These are phyloP conservation scores for Prosopis cineraria DNA, from an alignment of 306 rosid genomes.

Conservation along the genomic window DNA sequence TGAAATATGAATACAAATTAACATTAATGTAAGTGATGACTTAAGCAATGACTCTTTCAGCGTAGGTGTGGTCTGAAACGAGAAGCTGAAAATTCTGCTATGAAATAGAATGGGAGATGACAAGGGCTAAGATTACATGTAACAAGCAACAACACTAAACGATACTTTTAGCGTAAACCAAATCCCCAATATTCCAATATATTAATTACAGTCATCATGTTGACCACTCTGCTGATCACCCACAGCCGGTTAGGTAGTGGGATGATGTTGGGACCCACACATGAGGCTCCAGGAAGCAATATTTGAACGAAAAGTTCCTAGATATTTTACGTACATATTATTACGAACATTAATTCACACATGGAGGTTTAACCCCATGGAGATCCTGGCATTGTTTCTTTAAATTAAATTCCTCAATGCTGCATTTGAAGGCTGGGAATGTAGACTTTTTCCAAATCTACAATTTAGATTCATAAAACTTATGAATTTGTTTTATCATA, in stretches of 20 bases:
- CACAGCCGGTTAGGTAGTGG: slow-evolving; percentile 38
- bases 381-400: slow-evolving; percentile 42
- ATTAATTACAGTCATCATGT: background rate
- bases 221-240: background rate
- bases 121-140: background rate
- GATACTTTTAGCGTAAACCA: slow-evolving; percentile 37
- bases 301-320: background rate
- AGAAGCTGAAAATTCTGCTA: slow-evolving; percentile 6
- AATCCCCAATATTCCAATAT: slow-evolving; percentile 19
- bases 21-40: background rate
- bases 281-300: slow-evolving; percentile 21
- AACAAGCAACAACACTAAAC: background rate
- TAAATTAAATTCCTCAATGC: background rate
- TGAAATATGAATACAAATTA: background rate
- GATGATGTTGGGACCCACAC: slow-evolving; percentile 50
- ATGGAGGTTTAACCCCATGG: slow-evolving; percentile 22
- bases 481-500: no score
- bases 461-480: no score
- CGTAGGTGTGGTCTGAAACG: slow-evolving; percentile 30
- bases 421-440: no score
- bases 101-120: slow-evolving; percentile 28
- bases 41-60: slow-evolving; percentile 4
- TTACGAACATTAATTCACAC: background rate
- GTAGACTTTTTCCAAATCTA: no score
- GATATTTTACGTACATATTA: no score